These are phyloP conservation scores for Ganoderma resinaceum DNA, from an alignment of 1,284 basidiomycete genomes.

Conservation along the genomic window DNA sequence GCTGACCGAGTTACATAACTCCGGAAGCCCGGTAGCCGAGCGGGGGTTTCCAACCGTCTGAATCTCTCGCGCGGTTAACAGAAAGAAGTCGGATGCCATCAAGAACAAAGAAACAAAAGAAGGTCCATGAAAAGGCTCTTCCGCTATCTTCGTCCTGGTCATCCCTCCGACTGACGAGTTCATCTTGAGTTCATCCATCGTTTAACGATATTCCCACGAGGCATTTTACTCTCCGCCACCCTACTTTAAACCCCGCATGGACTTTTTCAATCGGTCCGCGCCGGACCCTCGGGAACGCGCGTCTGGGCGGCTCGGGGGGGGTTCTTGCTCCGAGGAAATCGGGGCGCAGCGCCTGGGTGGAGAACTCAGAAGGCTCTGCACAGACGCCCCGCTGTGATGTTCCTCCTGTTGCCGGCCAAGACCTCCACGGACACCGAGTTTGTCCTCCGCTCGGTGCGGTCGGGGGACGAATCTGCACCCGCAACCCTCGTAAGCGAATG, in stretches of 20 bases:
- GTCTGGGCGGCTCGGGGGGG: slow-evolving; percentile 3
- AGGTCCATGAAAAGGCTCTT: not conserved
- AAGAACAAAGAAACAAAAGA: not conserved
- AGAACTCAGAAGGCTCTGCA: not conserved
- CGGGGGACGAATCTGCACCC: not conserved
- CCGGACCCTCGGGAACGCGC: not conserved
- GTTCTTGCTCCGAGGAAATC: slow-evolving; percentile 9
- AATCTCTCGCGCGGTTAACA: not conserved
- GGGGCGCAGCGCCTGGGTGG: not conserved
- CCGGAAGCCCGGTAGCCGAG: not conserved
- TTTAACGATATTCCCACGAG: slow-evolving; percentile 1
- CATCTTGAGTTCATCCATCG: not conserved
- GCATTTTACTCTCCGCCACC: not conserved
- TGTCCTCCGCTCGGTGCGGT: not conserved
- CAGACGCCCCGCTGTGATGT: not conserved
- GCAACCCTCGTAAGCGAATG: not conserved
- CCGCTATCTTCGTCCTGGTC: not conserved
- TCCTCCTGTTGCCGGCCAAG: not conserved
- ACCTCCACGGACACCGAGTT: not conserved
- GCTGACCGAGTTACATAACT: not conserved
- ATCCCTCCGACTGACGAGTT: not conserved
- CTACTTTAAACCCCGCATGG: not conserved
- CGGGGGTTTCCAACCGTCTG: not conserved
- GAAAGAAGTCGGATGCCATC: not conserved
- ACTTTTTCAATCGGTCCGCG: not conserved